Base-by-base conservation (phyloP, 2,329 filamentous ascomycete species). In the Colletotrichum filicis region DNA sequence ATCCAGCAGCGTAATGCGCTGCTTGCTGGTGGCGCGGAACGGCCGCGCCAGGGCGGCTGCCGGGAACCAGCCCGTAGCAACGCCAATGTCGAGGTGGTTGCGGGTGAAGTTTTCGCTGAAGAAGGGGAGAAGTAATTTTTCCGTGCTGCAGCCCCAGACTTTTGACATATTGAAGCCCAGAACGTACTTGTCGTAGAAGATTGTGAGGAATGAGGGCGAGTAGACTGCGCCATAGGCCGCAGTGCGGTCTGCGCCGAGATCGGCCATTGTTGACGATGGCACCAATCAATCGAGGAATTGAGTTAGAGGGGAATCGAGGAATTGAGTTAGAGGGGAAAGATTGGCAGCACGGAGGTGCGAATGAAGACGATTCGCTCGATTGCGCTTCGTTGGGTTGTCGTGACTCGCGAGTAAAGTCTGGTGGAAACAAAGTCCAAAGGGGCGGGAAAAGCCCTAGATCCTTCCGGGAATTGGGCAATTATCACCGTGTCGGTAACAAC, bases 11-110 rank as follows among this genome's bases (percentile, higher is more conserved):
- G 81, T 80, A 4, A 85, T 74, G 5, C 78, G 74, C 52, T 80
- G 78, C 59, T 71, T 76, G 62, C 74, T 62, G 59, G 65, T 28
- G 28, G 53, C 60, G 55, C 75, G 71, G 56, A 74, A 74, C 1
- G 70, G 73, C 3, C 77, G 35, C 16, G 70, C 58, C 28, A 82
- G 75, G 5, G 79, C 77, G 12, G 70, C 73, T 30, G 80, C 77
- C 1, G 81, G 82, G 61, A 83, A 84, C 74, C 79, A 85, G 12
- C 83, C 83, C 3, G 81, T 82, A 1, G 80, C 83, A n/a, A 84
- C 82, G 61, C 83, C 83, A 28, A 82, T 77, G 75, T 85, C 83
- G 24, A 85, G 79, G 68, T 85, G 83, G 30, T 77, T 76, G n/a
- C 74, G 60, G 6, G 81, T 79, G 67, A 84, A 79, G 73, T 82